Base-by-base conservation (phyloP, 73 alveolate genomes). In the Urostyla sp. region DNA sequence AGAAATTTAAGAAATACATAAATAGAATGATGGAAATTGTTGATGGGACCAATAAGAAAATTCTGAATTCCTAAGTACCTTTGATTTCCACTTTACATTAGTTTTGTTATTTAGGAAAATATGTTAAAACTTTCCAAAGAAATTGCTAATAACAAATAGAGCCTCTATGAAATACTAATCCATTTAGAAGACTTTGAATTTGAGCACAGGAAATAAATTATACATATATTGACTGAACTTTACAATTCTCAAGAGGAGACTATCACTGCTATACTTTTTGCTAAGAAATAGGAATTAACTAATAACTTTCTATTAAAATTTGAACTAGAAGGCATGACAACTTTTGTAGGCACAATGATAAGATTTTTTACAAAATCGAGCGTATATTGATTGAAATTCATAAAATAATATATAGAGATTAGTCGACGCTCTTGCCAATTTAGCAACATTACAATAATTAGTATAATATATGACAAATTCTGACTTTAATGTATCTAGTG, bases 21-120 rank as follows among this genome's bases (percentile, higher is more conserved):
- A 32, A 69, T 30, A 69, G 83, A 69, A 69, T 69, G 15, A 10
- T 24, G 11, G 21, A 69, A 31, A 45, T 49, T 3, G 49, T 69
- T 8, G 83, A 69, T 45, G 83, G 83, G 1, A 69, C 83, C 3
- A n/a, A 45, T 49, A 69, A 69, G 30, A 69, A 69, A 49, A 46
- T 69, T 34, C 38, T 69, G 0, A 69, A 49, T 27, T 46, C 83
- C 7, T 69, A 67, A 24, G 79, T 63, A 63, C 15, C 28, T 7
- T 26, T n/a, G 23, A 10, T 20, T 26, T 31, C 13, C 2, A 30
- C 18, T 55, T 59, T 31, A 59, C 10, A 59, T 30, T n/a, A n/a
- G n/a, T 30, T 6, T 59, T 4, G n/a, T 7, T 15, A 35, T 2
- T 15, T 58, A 63, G 79, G 83, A 69, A 24, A 69, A 69, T 31